Percentiles rank a stretch among this genome's conserved stretches.
Evolutionary conservation across 768 basidiomycete species (phyloP).

Genomic region (Boletus reticuloceps): DNA sequence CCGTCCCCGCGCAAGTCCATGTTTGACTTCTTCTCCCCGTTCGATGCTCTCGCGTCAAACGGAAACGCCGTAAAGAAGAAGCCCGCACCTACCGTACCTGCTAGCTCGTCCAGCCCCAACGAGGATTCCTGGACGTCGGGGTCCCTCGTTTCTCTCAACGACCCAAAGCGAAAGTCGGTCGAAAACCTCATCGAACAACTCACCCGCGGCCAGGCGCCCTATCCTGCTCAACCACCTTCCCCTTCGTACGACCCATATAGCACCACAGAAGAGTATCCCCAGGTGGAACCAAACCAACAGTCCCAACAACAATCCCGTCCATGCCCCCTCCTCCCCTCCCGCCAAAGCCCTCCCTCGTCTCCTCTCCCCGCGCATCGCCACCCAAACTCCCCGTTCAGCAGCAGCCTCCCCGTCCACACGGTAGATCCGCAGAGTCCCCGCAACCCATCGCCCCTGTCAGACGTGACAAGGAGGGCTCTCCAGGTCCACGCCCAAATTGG

Average conservation of each 20-base stretch:
- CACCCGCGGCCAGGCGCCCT: slow-evolving; percentile 44
- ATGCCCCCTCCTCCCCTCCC: slow-evolving; percentile 57
- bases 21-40: slow-evolving; percentile 84
- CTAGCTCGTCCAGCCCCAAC: slow-evolving; percentile 42
- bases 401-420: slow-evolving; percentile 41
- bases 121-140: slow-evolving; percentile 60
- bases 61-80: slow-evolving; percentile 59
- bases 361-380: slow-evolving; percentile 64
- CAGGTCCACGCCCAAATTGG: slow-evolving; percentile 52
- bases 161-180: slow-evolving; percentile 79
- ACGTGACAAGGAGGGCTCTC: slow-evolving; percentile 72
- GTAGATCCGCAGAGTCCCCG: slow-evolving; percentile 51
- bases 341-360: slow-evolving; percentile 47
- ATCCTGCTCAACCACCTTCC: slow-evolving; percentile 36
- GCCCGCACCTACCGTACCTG: slow-evolving; percentile 49
- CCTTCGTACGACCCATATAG: slow-evolving; percentile 33
- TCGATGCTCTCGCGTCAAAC: slow-evolving; percentile 70
- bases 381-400: slow-evolving; percentile 56
- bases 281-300: slow-evolving; percentile 34
- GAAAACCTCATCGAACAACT: slow-evolving; percentile 79
- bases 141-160: slow-evolving; percentile 27
- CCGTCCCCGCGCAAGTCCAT: slow-evolving; percentile 75
- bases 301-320: slow-evolving; percentile 34
- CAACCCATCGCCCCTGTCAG: slow-evolving; percentile 38
- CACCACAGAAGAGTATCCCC: slow-evolving; percentile 47